Base-by-base conservation (phyloP, 371 early-diverging fungal species). In the Apophysomyces trapeziformis region DNA sequence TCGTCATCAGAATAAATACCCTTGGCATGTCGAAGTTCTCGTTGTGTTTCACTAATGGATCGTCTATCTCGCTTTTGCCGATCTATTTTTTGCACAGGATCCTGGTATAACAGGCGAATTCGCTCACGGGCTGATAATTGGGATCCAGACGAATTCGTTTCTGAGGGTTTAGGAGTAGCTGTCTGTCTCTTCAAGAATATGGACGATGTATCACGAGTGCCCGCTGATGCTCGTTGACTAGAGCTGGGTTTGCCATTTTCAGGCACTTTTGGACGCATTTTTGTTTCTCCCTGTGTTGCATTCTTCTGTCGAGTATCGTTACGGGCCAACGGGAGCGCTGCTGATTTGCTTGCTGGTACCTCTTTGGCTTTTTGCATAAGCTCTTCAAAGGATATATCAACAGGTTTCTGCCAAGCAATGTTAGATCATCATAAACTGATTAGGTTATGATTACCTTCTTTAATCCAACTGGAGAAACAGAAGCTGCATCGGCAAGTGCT, bases 1-100 rank as follows among this genome's bases (percentile, higher is more conserved):
- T 73, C 75, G 16, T 76, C 77, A 61, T 79, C 79, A 1, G 77
- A 76, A 61, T 72, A 64, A 38, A 71, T 68, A n/a, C 79, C 79
- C 45, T 68, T 74, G 14, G 57, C 38, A 47, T 73, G 76, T n/a
- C 81, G 74, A 21, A 79, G 59, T 11, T 79, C 79, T n/a, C 77
- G 61, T 54, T 82, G 82, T 47, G 77, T 70, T 44, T 82, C 79
- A 12, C 63, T 61, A 46, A 82, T 70, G 3, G 71, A 61, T 6
- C 78, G 74, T 7, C 68, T 64, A 67, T 82, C 82, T 35, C 76
- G 70, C 47, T 61, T 70, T 66, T 57, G 68, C 60, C 16, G 72
- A 67, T 60, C 68, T 61, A 65, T 60, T 67, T 58, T 67, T 58
- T 61, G 67, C 47, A 45, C 72, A 41, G 64, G 72, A 26, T 61